Conservation (phyloP, 2,329 filamentous ascomycete genomes). For the Trichoderma aggressivum region DNA sequence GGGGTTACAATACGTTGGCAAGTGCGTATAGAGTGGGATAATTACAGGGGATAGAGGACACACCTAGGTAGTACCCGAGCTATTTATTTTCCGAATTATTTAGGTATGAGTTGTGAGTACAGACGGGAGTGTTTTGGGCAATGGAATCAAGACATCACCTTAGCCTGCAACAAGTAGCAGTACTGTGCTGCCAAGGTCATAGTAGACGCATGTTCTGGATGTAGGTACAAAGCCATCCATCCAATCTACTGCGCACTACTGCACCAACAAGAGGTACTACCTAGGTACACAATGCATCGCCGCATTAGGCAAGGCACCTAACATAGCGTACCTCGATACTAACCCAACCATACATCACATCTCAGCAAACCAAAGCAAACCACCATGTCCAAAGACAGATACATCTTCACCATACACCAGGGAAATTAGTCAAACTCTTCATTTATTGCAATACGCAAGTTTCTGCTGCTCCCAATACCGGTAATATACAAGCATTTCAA, state of each 20-base stretch:
- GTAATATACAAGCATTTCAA: neutral
- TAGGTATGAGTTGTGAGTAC: neutral
- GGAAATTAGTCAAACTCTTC: neutral
- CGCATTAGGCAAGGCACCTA: neutral
- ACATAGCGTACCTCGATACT: neutral
- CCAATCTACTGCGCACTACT: neutral
- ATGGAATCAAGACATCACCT: neutral
- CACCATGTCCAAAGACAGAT: too few relatives aligned
- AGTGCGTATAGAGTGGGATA: neutral
- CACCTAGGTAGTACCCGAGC: neutral
- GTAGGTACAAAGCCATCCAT: neutral
- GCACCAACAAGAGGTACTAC: neutral
- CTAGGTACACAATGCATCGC: neutral
- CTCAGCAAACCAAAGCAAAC: neutral
- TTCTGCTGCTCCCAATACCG: neutral
- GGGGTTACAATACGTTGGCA: neutral
- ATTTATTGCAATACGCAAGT: neutral
- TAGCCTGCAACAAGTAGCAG: neutral
- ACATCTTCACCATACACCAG: neutral
- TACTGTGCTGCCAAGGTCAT: neutral
- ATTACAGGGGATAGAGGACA: neutral
- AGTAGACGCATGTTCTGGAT: neutral
- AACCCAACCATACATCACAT: neutral
- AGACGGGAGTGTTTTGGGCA: neutral
- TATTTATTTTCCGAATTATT: neutral